phyloP scores from a whole-genome alignment of 1,284 basidiomycete genomes.

The Boletus austroedulis region DNA sequence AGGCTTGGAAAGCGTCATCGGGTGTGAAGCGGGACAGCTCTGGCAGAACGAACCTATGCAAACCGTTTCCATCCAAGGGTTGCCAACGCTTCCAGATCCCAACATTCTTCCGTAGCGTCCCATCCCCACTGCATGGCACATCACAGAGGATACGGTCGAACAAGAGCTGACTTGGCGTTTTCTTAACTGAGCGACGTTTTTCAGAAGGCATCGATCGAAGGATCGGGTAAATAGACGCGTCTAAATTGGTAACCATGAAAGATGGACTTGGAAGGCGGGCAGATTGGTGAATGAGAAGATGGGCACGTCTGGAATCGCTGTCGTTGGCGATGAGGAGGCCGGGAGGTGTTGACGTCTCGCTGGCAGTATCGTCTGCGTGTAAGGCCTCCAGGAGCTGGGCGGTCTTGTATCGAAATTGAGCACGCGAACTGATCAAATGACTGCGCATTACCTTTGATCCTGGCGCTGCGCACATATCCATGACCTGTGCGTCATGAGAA shows the following conservation, averaged over 20 bases:
- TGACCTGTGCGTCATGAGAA: conserved; percentile 51
- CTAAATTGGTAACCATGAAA: conserved; percentile 93
- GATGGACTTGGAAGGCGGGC: conserved; percentile 90
- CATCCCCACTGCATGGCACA: conserved; percentile 97
- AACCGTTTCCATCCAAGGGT: conserved; percentile 83
- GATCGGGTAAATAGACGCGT: conserved; percentile 86
- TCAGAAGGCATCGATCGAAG: conserved; percentile 45
- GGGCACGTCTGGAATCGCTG: conserved; percentile 90
- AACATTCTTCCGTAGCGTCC: conserved; percentile 92
- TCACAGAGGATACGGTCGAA: conserved; percentile 97
- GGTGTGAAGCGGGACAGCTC: neutral
- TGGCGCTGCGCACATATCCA: conserved; percentile 99
- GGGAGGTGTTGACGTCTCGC: conserved; percentile 61
- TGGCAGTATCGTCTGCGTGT: conserved; percentile 64
- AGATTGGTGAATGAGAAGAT: conserved; percentile 98
- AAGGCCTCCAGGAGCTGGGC: conserved; percentile 90
- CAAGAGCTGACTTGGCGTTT: conserved; percentile 49
- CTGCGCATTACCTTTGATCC: conserved; percentile 79
- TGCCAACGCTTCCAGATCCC: conserved; percentile 96
- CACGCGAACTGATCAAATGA: neutral
- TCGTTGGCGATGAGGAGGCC: conserved; percentile 90
- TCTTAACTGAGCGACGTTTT: conserved; percentile 22
- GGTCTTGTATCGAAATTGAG: conserved; percentile 47
- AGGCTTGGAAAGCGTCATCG: conserved; percentile 48
- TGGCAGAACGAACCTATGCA: conserved; percentile 67